Conservation (phyloP, 176 grass and related monocot species). For the Oryza longistaminata region DNA sequence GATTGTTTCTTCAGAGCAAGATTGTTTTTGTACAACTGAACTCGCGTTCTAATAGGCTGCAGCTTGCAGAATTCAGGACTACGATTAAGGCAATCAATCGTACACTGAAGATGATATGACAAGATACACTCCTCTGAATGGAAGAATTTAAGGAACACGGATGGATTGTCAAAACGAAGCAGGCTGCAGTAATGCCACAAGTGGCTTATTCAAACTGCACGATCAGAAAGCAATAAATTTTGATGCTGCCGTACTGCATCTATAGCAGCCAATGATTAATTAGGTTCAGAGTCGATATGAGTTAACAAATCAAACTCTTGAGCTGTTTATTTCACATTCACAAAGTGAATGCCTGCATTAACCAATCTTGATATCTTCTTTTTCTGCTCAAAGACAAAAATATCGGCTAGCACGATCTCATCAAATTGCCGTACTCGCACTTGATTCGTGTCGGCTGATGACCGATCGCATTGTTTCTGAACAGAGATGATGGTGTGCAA, state of each 20-base stretch:
- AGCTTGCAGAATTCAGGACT: constrained; percentile 27
- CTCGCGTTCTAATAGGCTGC: background rate
- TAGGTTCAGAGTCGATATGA: background rate
- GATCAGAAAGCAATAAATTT: background rate
- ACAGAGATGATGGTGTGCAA: background rate
- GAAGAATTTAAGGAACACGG: background rate
- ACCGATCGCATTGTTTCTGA: background rate
- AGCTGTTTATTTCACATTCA: background rate
- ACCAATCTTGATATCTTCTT: background rate
- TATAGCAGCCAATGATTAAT: background rate
- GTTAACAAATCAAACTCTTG: background rate
- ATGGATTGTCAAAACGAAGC: constrained; percentile 24
- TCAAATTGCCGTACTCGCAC: background rate
- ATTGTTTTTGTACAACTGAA: background rate
- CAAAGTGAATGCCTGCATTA: background rate
- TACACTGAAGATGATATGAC: background rate
- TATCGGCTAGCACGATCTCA: constrained; percentile 11
- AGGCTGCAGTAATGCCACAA: constrained; percentile 1
- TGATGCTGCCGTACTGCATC: background rate
- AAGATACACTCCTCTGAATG: background rate
- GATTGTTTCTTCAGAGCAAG: background rate
- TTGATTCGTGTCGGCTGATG: constrained; percentile 25
- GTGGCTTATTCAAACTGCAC: constrained; percentile 35
- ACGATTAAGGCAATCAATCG: background rate
- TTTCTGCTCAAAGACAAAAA: constrained; percentile 2